Conservation (phyloP, 768 basidiomycete species). For the Mycena indigotica region DNA sequence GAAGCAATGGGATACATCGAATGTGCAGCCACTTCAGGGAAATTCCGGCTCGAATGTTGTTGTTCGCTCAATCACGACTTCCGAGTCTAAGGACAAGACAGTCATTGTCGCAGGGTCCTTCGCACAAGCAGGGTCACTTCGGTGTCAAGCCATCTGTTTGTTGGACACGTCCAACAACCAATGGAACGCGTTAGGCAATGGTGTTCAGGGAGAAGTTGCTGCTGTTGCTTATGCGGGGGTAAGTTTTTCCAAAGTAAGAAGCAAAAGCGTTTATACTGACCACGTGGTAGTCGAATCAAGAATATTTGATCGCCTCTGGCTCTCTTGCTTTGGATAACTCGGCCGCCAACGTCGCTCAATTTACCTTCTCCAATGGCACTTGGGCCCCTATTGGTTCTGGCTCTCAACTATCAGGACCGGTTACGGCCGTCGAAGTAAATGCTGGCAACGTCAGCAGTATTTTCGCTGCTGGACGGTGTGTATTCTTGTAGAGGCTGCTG, state of each 20-base stretch:
- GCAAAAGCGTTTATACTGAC: constrained; percentile 7
- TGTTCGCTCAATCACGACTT: constrained; percentile 71
- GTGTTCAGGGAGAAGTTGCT: constrained; percentile 80
- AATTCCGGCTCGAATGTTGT: constrained; percentile 54
- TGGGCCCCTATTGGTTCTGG: constrained; percentile 73
- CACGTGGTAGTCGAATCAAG: constrained; percentile 56
- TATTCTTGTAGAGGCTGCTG: constrained; percentile 5
- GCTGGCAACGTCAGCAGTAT: constrained; percentile 78
- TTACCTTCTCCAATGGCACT: constrained; percentile 65
- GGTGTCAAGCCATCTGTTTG: constrained; percentile 78
- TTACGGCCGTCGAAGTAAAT: constrained; percentile 87
- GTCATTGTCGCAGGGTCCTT: constrained; percentile 91
- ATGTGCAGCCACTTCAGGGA: constrained; percentile 62
- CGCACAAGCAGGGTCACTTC: constrained; percentile 69
- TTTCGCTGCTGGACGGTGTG: constrained; percentile 87
- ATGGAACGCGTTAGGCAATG: constrained; percentile 81
- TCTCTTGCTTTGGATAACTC: constrained; percentile 70
- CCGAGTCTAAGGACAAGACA: constrained; percentile 58
- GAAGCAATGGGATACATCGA: constrained; percentile 62
- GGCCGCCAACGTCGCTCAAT: constrained; percentile 73
- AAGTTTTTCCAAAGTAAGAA: constrained; percentile 34
- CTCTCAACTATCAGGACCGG: constrained; percentile 78
- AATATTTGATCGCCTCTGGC: constrained; percentile 78
- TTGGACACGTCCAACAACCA: constrained; percentile 68
- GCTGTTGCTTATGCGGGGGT: constrained; percentile 83